Evolutionary conservation across 352 stramenopile genomes (phyloP), one percentile per base, ranked within the genome.

Genomic region (Thalassiosira mediterranea): DNA sequence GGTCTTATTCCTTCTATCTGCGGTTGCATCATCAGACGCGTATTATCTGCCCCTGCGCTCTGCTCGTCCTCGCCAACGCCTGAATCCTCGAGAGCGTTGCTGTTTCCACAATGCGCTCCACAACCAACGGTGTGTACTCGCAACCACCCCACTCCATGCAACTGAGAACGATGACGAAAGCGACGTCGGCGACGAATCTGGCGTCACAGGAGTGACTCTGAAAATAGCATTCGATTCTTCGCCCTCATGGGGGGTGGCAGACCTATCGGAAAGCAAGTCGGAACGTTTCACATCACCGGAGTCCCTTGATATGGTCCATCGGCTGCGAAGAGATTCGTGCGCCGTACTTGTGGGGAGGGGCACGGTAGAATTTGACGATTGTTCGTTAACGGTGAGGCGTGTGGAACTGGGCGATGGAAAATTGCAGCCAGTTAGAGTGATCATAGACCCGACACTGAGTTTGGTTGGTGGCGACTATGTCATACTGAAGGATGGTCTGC

Each of bases 301-400:
- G 72, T 88, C 78, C 40, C 59, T 93, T 8, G 84, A 93, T 63
- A 87, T 93, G 77, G 87, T 93, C 0, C 87, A 93, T 85, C 69
- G 84, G 38, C 66, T 93, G 61, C 67, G 87, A 48, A 47, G 72
- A 25, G 69, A 80, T 34, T 81, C 75, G 34, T 77, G 80, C 59
- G 79, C 69, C 10, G 83, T 93, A 0, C 69, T 93, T n/a, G 87
- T 93, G 8, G 87, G 87, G 47, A 83, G 74, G 53, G 76, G 49
- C 1, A 93, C 87, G 2, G 87, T 93, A 4, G 56, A 87, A 73
- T 19, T 40, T 21, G 87, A 93, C 53, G 68, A 93, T 86, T 89
- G 81, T 34, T 76, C 76, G 4, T 63, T 93, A 26, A 88, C 77
- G 2, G 82, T 93, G 17, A 32, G 87, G 53, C 60, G 87, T 32